These are phyloP conservation scores for Symbiodinium pilosum DNA, from an alignment of 73 alveolate species.

Conservation along the genomic window DNA sequence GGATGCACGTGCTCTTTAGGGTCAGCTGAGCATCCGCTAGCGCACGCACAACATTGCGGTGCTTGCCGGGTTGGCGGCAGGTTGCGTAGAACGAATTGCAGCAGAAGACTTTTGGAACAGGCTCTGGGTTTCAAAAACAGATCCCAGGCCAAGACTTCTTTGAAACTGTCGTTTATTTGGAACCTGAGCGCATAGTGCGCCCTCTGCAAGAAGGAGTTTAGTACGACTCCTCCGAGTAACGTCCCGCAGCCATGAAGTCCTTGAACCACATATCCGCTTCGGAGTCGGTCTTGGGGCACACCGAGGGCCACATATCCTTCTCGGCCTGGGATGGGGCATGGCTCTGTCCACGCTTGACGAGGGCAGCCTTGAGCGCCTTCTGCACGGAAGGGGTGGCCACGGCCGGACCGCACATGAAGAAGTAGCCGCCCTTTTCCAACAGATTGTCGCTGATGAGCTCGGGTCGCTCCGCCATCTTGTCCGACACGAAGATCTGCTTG, in stretches of 20 bases:
- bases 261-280: constrained; percentile 64
- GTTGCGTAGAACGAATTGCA: not conserved
- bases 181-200: not conserved
- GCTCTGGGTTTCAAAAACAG: constrained; percentile 18
- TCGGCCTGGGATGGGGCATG: not conserved
- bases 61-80: constrained; percentile 41
- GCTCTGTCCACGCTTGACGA: no score
- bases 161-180: not conserved
- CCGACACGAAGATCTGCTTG: constrained; percentile 92
- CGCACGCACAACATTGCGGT: not conserved
- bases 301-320: constrained; percentile 14
- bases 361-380: constrained; percentile 71
- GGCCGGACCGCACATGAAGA: constrained; percentile 94
- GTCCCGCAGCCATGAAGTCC: constrained; percentile 85
- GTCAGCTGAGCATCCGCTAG: not conserved
- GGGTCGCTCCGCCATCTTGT: constrained; percentile 93
- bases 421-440: constrained; percentile 88
- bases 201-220: not conserved
- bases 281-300: constrained; percentile 34
- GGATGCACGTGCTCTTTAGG: not conserved
- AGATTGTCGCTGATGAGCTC: constrained; percentile 94
- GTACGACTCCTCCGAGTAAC: constrained; percentile 80
- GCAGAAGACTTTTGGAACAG: constrained; percentile 14
- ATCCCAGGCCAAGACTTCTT: not conserved
- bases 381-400: constrained; percentile 92